Base-by-base conservation (phyloP, 495 filamentous ascomycete species). In the Lepidopterella palustris region DNA sequence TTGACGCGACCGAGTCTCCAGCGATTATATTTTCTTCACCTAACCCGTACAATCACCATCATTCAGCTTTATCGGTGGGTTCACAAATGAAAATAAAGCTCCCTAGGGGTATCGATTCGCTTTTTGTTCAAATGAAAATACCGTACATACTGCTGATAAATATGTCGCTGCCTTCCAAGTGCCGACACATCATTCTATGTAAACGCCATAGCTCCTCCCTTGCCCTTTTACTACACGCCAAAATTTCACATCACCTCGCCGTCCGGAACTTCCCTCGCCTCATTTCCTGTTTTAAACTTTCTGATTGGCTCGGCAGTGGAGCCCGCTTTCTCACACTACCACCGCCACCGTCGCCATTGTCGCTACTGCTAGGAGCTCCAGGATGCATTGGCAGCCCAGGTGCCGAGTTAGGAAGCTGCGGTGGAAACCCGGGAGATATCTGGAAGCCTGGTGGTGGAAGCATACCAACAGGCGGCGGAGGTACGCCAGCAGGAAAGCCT, bases 281-380 rank as follows among this genome's bases (percentile, higher is more conserved):
- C 76, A 89, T 86, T 71, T 90, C 87, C 77, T 86, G 82, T 62
- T 82, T 79, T 69, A 92, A 69, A 68, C 87, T 90, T 67, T 92
- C 89, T 67, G 89, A 82, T 71, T 92, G 89, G 69, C 89, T 91
- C 8, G 88, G 88, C 53, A 92, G 71, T 29, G 88, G 88, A 5
- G 78, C 85, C 55, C 87, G 72, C 70, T 79, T 78, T 48, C 67
- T 67, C 29, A 64, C 56, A 71, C 62, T 63, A 58, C 59, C 57
- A 60, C 73, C 69, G 53, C 74, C 68, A 6, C 70, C 70, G 55
- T 63, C 61, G 55, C 60, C 67, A 25, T 71, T 65, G 9, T 67
- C 73, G 45, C 76, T 78, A 50, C 80, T 67, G 28, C 78, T 79
- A 28, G 80, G 79, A 58, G 81, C 59, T 11, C 74, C 73, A 8